Evolutionary conservation across 2,329 filamentous ascomycete genomes (phyloP), one percentile per base, ranked within the genome.

Genomic region (Exophiala sideris): DNA sequence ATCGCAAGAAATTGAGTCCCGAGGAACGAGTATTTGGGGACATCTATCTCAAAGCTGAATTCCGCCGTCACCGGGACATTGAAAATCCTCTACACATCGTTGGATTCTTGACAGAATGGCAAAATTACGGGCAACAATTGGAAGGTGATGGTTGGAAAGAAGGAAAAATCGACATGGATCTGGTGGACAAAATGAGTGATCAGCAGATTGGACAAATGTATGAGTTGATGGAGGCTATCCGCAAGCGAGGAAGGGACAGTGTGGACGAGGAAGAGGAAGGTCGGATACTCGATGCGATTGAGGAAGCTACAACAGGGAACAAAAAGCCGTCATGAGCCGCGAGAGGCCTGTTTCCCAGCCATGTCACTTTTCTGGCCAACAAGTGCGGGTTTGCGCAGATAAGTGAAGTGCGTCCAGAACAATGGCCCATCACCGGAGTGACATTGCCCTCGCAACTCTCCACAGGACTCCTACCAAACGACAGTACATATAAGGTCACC

Each of bases 21-120:
- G 87, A 96, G 61, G 79, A 83, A 84, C 84, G 94, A 34, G 54
- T 95, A 3, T 75, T 99, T 6, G 94, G 94, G 3, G 94, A 99
- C 67, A 84, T 91, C 70, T 99, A 97, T 71, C 79, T 97, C 70
- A 96, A 95, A 74, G 83, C 84, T 42, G 94, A 99, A 74, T 99
- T 97, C 64, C 81, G 89, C 56, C 87, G 88, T 1, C 94, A 97
- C 67, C 81, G 81, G 56, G 79, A 84, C 33, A 83, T 95, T 45
- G 92, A 97, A 56, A 97, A 97, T 66, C 91, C 94, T 0, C 82
- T 89, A 21, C 92, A 97, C 68, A 83, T 99, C 72, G 91, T 97
- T 65, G 94, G 92, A 1, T 99, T 99, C 71, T 78, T 99, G 63
- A 92, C 89, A 0, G 91, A 97, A 71, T 99, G 92, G 92, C 94